Evolutionary conservation across 108 stramenopile genomes (phyloP).

Genomic region (Conticribra weissflogii): DNA sequence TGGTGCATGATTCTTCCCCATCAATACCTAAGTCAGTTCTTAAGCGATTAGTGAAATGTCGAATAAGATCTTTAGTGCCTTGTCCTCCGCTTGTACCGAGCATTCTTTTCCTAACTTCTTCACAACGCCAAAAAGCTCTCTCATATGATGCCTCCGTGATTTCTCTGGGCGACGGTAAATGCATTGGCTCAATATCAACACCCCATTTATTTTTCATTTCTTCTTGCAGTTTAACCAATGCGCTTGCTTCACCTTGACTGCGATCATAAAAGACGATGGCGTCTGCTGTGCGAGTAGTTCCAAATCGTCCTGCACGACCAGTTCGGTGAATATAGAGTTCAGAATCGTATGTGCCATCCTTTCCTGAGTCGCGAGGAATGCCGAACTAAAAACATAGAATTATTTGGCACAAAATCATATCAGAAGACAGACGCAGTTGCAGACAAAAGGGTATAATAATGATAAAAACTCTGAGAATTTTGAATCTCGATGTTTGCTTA

Average conservation of each 20-base stretch:
- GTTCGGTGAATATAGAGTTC: conserved; percentile 61
- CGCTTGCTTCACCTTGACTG: conserved; percentile 35
- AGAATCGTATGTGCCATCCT: conserved; percentile 55
- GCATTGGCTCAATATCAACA: conserved; percentile 37
- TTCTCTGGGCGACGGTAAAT: conserved; percentile 50
- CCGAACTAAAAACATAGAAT: too few species aligned
- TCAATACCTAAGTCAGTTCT: conserved; percentile 17
- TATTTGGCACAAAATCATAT: too few species aligned
- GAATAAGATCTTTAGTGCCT: conserved; percentile 14
- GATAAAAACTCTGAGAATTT: too few species aligned
- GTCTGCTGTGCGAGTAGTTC: conserved; percentile 43
- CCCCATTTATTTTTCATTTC: conserved; percentile 31
- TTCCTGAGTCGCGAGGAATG: conserved; percentile 44
- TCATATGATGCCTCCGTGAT: conserved; percentile 55
- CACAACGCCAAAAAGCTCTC: conserved; percentile 35
- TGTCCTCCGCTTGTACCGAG: not conserved
- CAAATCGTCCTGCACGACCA: conserved; percentile 55
- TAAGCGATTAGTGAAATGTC: conserved; percentile 35
- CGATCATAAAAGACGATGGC: conserved; percentile 48
- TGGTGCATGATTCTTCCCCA: conserved; percentile 4
- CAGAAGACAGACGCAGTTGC: too few species aligned
- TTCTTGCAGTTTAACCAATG: conserved; percentile 33
- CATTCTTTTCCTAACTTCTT: conserved; percentile 7
- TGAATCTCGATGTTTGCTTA: conserved; percentile 37
- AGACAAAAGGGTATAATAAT: too few species aligned